A percentile compares a stretch with the other conserved stretches of the same genome.
phyloP scores from a whole-genome alignment of 371 early-diverging fungal genomes.

The Mortierella sp. region DNA sequence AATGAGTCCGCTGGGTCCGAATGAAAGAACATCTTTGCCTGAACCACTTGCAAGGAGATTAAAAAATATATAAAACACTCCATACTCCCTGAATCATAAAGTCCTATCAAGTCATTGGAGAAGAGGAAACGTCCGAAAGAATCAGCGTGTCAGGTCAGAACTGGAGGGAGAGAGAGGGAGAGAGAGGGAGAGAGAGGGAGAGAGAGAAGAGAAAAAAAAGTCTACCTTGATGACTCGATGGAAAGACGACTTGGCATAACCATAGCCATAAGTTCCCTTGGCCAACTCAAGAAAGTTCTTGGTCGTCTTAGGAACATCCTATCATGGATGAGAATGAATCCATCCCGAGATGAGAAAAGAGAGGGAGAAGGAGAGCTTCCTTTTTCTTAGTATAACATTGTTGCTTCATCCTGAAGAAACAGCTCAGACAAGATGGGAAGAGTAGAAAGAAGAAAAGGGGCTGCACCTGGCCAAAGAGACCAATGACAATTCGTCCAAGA shows the following conservation, averaged over 20 bases:
- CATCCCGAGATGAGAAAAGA: no score
- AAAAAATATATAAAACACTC: neutral
- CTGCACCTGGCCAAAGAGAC: conserved; percentile 78
- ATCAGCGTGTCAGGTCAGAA: no score
- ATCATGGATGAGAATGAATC: conserved; percentile 9
- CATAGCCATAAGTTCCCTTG: conserved; percentile 84
- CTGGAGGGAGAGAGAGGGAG: neutral
- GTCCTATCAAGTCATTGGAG: conserved; percentile 35
- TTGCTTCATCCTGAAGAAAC: no score
- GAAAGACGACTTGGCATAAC: conserved; percentile 91
- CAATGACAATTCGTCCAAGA: conserved; percentile 88
- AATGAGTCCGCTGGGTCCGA: neutral
- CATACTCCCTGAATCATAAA: conserved; percentile 84
- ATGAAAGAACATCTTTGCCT: no score
- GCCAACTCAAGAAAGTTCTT: conserved; percentile 94
- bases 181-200: neutral
- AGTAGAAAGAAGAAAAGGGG: no score
- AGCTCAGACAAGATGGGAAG: no score
- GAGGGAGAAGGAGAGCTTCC: no score
- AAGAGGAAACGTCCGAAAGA: neutral
- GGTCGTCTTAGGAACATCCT: conserved; percentile 85
- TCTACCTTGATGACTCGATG: conserved; percentile 87
- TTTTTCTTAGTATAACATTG: no score
- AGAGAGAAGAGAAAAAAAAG: neutral
- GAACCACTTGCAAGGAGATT: no score